Conservation (phyloP, 192 early-diverging fungal species). For the Thoreauomyces humboldtii region DNA sequence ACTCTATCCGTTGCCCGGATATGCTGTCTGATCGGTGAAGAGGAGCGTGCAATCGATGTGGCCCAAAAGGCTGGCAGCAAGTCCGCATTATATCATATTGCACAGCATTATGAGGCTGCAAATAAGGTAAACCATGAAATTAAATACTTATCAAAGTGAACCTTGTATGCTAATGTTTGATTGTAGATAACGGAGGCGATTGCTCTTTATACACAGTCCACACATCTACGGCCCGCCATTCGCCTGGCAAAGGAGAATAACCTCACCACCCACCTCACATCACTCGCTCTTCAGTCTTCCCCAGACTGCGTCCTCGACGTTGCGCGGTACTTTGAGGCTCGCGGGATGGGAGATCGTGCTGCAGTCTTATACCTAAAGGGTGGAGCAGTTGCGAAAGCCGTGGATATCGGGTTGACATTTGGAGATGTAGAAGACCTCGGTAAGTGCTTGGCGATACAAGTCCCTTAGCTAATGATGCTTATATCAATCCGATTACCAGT, state of each 20-base stretch:
- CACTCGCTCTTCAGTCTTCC: constrained; percentile 47
- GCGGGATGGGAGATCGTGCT: constrained; percentile 4
- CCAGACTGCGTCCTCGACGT: constrained; percentile 48
- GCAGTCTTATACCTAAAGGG: constrained; percentile 16
- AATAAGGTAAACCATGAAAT: constrained; percentile 32
- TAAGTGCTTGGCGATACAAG: constrained; percentile 13
- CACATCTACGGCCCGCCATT: constrained; percentile 49
- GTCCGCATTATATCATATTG: constrained; percentile 48
- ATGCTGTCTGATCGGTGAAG: constrained; percentile 44
- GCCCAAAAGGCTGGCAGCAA: constrained; percentile 34
- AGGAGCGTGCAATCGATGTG: constrained; percentile 46
- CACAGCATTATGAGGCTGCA: constrained; percentile 47
- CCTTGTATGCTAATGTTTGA: background rate
- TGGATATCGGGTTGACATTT: background rate
- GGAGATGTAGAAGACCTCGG: constrained; percentile 43
- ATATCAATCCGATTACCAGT: no score
- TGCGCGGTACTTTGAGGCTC: constrained; percentile 39
- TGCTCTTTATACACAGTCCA: constrained; percentile 43
- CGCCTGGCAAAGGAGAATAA: constrained; percentile 52
- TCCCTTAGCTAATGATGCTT: no score
- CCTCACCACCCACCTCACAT: constrained; percentile 45
- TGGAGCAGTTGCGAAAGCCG: background rate
- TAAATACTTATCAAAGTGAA: background rate
- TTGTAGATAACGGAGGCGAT: constrained; percentile 47
- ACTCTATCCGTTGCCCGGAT: constrained; percentile 45